Evolutionary conservation across 108 stramenopile species (phyloP), one percentile per base, ranked within the genome.

Genomic region (Schizochytrium sp.): DNA sequence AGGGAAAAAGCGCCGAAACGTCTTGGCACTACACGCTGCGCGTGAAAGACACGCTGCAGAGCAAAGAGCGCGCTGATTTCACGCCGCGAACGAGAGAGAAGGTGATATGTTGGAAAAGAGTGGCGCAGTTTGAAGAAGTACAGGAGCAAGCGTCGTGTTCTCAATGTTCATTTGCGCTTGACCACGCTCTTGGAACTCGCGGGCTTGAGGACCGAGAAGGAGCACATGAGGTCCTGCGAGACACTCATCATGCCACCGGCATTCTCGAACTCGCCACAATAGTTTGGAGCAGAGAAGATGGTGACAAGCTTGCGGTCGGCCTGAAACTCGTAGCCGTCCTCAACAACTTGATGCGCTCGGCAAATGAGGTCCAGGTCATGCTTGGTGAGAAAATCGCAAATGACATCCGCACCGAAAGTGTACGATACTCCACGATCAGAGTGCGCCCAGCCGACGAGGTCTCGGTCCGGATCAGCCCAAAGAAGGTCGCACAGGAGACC

Each of bases 401-500:
- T 90, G 60, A 93, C 91, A 88, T 92, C 92, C 51, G 90, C 71
- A 23, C 93, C 93, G 57, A 93, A 93, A 10, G 92, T 92, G 88
- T 90, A 93, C 18, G 93, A 93, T 6, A 93, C 93, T 10, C 93
- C 93, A 25, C 92, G 63, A 71, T 90, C 91, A 48, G 89, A 91
- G 53, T 91, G 72, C 23, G 91, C 94, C 90, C 94, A 94, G 25
- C 94, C 94, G 57, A 76, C 89, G n/a, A 93, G 90, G 45, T 92
- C 92, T 58, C 92, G 91, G 89, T 97, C 96, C 23, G 97, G 97
- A 92, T 98, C 97, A 88, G 95, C 94, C 97, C 97, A 98, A 60
- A 98, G 92, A 87, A 98, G 92, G 92, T 98, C 97, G 92, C 97
- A 98, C 92, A 98, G 94, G 43, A 97, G 94, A 0, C 97, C 97